Base-by-base conservation (phyloP, 768 basidiomycete species). In the Kwoniella dendrophila region DNA sequence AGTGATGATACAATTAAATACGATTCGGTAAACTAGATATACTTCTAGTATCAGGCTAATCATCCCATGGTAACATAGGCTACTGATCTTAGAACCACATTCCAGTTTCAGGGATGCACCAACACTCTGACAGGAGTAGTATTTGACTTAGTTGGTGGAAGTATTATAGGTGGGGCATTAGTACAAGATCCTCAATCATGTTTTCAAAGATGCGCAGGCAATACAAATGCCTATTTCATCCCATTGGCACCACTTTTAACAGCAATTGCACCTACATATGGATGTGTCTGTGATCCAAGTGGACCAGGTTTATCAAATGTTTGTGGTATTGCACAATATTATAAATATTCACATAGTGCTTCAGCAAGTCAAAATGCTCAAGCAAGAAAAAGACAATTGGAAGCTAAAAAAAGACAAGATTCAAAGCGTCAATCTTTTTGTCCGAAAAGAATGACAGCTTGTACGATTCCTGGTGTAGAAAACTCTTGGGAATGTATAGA, bases 401-500 rank as follows among this genome's bases (percentile, higher is more conserved):
- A 36, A 22, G 47, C 45, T 33, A 22, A 49, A 36, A 49, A 3
- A 29, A 44, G 27, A 34, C 16, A 24, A 20, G 56, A 16, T 26
- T 45, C 16, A 58, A 50, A 29, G n/a, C n/a, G n/a, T n/a, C n/a
- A n/a, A n/a, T 47, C 32, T 7, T 58, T 58, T 36, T 58, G 56
- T 36, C 56, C 56, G 3, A 44, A 44, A 11, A 24, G n/a, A 24
- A 58, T 58, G 56, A 36, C 18, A 14, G 26, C 45, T 18, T 58
- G 56, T 26, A 47, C 24, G n/a, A 36, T 58, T 0, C 56, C 56
- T 22, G 56, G 56, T 1, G 56, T 58, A 12, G 32, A 34, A 12
- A 47, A 58, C 20, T 34, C 56, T 16, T 58, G 56, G 56, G 56
- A 58, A 40, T 58, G 56, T 49, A 36, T 58, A 26, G 56, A 58